phyloP scores from a whole-genome alignment of 257 asterid genomes.

The Echites panduratus region DNA sequence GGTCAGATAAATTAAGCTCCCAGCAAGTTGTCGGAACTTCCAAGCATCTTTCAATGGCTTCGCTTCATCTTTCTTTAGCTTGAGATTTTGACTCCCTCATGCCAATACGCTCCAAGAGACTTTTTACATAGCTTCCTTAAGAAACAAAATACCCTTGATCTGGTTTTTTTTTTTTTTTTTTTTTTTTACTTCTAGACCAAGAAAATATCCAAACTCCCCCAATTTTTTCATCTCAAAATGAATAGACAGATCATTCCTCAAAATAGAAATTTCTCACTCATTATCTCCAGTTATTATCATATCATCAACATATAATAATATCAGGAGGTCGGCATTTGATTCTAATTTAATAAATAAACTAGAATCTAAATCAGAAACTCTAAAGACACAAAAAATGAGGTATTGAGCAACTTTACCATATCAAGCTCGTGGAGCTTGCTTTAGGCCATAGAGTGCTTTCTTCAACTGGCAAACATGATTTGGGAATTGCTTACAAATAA shows the following conservation, averaged over 20 bases:
- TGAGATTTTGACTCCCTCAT: slow-evolving; percentile 24
- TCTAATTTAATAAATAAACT: slow-evolving; percentile 6
- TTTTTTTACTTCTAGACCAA: slow-evolving; percentile 9
- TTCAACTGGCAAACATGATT: slow-evolving; percentile 13
- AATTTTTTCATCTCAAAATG: slow-evolving; percentile 22
- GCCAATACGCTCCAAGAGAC: slow-evolving; percentile 12
- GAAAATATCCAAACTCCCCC: slow-evolving; percentile 12
- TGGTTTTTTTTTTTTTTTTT: too few relatives aligned
- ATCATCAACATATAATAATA: neutral
- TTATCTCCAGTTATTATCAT: neutral
- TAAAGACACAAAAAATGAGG: slow-evolving; percentile 17
- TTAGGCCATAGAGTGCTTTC: slow-evolving; percentile 18
- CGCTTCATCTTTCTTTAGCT: slow-evolving; percentile 20
- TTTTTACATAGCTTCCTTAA: slow-evolving; percentile 17
- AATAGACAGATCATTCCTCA: neutral
- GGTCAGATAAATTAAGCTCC: slow-evolving; percentile 23
- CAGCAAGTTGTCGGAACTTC: slow-evolving; percentile 19
- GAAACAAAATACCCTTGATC: slow-evolving; percentile 11
- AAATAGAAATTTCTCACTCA: neutral
- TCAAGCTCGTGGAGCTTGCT: slow-evolving; percentile 21
- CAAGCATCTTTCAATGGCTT: slow-evolving; percentile 11
- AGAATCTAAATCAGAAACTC: slow-evolving; percentile 7
- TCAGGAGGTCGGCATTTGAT: neutral
- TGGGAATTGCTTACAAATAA: neutral
- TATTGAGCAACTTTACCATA: slow-evolving; percentile 15